Percentiles rank a stretch among this genome's conserved stretches.
These are phyloP conservation scores for Citrus sp. DNA, from an alignment of 345 rosid genomes.

Conservation along the genomic window DNA sequence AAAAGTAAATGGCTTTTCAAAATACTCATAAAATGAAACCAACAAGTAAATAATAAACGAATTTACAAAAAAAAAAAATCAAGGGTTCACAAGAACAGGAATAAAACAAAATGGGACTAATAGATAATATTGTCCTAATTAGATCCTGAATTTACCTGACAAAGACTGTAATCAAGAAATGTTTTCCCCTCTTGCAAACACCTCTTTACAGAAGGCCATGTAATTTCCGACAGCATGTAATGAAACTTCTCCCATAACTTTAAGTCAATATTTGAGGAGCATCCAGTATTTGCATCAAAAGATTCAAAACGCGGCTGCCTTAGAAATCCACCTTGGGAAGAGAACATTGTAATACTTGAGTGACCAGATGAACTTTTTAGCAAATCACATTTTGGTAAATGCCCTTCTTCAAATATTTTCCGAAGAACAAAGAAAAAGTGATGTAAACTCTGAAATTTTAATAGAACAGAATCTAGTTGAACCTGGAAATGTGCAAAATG, in stretches of 20 bases:
- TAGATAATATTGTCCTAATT: slow-evolving; percentile 1
- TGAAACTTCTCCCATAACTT: slow-evolving; percentile 46
- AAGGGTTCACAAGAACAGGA: neutral
- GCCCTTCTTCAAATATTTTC: slow-evolving; percentile 68
- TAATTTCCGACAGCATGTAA: slow-evolving; percentile 49
- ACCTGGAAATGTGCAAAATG: slow-evolving; percentile 46
- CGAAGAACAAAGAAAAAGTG: slow-evolving; percentile 75
- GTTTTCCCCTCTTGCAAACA: slow-evolving; percentile 81
- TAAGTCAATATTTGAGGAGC: slow-evolving; percentile 29
- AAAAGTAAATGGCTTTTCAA: neutral
- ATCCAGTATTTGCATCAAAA: slow-evolving; percentile 28
- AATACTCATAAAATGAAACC: neutral
- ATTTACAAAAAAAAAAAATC: neutral
- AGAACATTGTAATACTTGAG: slow-evolving; percentile 28
- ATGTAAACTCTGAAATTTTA: slow-evolving; percentile 73
- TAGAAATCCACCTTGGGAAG: slow-evolving; percentile 84
- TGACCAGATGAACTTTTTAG: slow-evolving; percentile 34
- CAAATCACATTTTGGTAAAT: slow-evolving; percentile 30
- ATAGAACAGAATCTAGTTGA: slow-evolving; percentile 54
- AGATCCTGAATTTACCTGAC: slow-evolving; percentile 59
- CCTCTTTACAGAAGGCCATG: slow-evolving; percentile 65
- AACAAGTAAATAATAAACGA: neutral
- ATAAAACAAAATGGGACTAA: slow-evolving; percentile 14
- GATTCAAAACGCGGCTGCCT: slow-evolving; percentile 55
- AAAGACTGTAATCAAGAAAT: slow-evolving; percentile 63